Conservation (phyloP, 1,284 basidiomycete species). For the Pyrrhoderma noxium region DNA sequence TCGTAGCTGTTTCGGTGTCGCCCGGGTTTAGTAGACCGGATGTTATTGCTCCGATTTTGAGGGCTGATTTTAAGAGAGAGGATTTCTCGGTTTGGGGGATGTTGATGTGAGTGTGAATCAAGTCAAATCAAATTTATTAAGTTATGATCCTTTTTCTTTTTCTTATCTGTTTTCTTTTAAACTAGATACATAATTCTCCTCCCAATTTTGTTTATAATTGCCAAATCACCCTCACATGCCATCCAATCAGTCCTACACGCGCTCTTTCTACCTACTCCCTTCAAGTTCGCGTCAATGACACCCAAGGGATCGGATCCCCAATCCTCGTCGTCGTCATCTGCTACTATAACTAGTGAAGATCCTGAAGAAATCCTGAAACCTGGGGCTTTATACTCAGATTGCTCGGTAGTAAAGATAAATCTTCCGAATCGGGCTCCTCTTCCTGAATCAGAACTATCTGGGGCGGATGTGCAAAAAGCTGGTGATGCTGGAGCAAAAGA, state of each 20-base stretch:
- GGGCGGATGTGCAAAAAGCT: not conserved
- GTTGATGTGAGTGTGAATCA: too few species aligned
- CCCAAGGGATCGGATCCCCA: conserved; percentile 2
- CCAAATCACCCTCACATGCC: conserved; percentile 52
- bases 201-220: conserved; percentile 51
- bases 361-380: conserved; percentile 23
- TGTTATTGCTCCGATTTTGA: conserved; percentile 50
- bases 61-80: conserved; percentile 34
- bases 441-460: conserved; percentile 11
- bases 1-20: conserved; percentile 61
- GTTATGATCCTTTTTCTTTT: too few species aligned
- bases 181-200: conserved; percentile 57
- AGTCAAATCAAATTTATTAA: too few species aligned
- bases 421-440: not conserved
- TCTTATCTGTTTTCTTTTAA: too few species aligned
- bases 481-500: conserved; percentile 41
- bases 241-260: conserved; percentile 62
- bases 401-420: conserved; percentile 21
- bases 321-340: not conserved
- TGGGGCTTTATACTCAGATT: conserved; percentile 26
- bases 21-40: conserved; percentile 67
- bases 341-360: too few species aligned
- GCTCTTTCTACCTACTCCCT: conserved; percentile 68
- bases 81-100: too few species aligned
- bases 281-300: conserved; percentile 37